phyloP scores from a whole-genome alignment of 75 land plant genomes.

The Pinus albicaulis region DNA sequence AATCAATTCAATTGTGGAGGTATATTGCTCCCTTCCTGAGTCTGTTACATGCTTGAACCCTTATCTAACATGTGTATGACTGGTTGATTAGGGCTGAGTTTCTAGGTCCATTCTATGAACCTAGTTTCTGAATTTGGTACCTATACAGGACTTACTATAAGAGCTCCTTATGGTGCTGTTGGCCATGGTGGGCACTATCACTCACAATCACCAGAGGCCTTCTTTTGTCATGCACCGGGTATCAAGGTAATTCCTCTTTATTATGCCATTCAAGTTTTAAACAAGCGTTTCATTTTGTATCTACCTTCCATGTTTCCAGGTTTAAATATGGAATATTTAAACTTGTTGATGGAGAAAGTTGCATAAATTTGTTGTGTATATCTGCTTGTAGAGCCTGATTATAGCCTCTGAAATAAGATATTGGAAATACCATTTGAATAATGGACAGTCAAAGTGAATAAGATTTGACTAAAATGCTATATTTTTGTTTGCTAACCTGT shows the following conservation, averaged over 20 bases:
- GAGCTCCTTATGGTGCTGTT: conserved; percentile 99
- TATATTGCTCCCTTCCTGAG: conserved; percentile 13
- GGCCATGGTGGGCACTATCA: conserved; percentile 99
- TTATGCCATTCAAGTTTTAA: not conserved
- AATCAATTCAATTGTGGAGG: conserved; percentile 98
- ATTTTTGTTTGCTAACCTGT: not conserved
- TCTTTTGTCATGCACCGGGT: conserved; percentile 99
- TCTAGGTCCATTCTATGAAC: not conserved
- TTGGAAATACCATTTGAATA: not conserved
- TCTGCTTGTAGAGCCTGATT: not conserved
- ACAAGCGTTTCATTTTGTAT: not conserved
- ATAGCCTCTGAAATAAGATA: not conserved
- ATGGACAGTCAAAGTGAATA: not conserved
- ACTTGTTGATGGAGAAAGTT: not conserved
- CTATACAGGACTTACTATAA: conserved; percentile 80
- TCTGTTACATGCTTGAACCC: not conserved
- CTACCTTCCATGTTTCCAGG: not conserved
- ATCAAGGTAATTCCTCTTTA: conserved; percentile 45
- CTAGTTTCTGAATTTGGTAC: conserved; percentile 3
- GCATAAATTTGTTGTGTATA: not conserved
- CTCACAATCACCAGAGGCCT: conserved; percentile 99
- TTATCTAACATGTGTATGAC: not conserved
- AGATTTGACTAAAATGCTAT: not conserved
- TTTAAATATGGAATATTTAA: not conserved
- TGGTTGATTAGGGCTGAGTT: not conserved